A percentile compares a stretch with the other conserved stretches of the same genome.
Conservation (phyloP, 2,329 filamentous ascomycete species). For the Lojkania enalia region DNA sequence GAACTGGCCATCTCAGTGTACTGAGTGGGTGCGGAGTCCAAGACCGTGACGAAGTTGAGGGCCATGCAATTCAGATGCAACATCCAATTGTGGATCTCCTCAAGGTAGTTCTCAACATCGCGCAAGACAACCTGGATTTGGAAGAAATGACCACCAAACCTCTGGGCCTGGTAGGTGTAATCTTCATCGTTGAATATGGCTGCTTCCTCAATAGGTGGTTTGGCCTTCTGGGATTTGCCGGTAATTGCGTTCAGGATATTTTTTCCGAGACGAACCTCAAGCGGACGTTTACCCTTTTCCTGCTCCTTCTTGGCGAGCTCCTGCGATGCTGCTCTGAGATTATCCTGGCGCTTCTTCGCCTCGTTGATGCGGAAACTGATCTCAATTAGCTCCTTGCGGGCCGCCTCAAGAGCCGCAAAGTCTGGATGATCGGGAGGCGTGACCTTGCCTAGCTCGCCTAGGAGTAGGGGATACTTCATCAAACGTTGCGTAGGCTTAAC, state of each 20-base stretch:
- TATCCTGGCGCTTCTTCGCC: slow-evolving; percentile 90
- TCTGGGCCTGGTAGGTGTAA: slow-evolving; percentile 80
- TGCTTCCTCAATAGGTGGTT: slow-evolving; percentile 66
- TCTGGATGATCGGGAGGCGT: slow-evolving; percentile 87
- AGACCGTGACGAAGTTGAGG: slow-evolving; percentile 81
- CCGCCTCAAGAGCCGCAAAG: slow-evolving; percentile 67
- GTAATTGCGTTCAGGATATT: slow-evolving; percentile 85
- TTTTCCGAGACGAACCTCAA: slow-evolving; percentile 59
- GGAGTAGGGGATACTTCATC: slow-evolving; percentile 87
- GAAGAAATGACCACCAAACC: slow-evolving; percentile 89
- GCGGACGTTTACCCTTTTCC: slow-evolving; percentile 29
- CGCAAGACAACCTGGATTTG: slow-evolving; percentile 88
- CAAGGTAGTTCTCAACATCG: slow-evolving; percentile 90
- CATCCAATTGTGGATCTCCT: slow-evolving; percentile 78
- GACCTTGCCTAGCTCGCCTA: slow-evolving; percentile 76
- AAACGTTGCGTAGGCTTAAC: slow-evolving; percentile 97
- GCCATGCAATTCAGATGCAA: slow-evolving; percentile 80
- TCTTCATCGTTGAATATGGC: slow-evolving; percentile 74
- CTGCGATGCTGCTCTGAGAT: slow-evolving; percentile 58
- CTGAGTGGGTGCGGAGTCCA: slow-evolving; percentile 54
- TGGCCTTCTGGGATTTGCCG: slow-evolving; percentile 84
- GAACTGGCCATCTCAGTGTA: slow-evolving; percentile 89
- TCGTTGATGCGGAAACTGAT: slow-evolving; percentile 79
- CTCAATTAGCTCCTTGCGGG: slow-evolving; percentile 69
- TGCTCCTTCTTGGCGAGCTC: slow-evolving; percentile 44